Evolutionary conservation across 176 grass and related monocot genomes (phyloP), one percentile per base, ranked within the genome.

Genomic region (Oryza rufipogon): DNA sequence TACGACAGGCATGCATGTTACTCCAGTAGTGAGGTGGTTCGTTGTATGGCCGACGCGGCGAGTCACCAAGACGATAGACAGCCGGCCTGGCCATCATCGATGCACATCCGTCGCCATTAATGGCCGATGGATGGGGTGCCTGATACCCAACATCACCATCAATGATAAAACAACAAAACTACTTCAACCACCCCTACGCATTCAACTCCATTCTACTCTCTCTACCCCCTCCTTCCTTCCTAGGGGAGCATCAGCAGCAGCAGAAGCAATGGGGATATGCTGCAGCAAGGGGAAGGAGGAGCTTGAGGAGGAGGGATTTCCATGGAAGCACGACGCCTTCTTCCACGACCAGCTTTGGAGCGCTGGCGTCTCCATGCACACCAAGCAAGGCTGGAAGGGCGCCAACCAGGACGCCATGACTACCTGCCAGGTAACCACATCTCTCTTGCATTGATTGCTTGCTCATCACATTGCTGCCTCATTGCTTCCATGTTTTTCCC

Each of bases 321-420:
- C 83, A 16, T 89, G 81, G 87, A 81, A 80, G 83, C 71, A 85
- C 9, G 76, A 85, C 26, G 89, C 91, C 39, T 25, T 81, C 30
- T 86, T 89, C 78, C 74, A 89, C 11, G 49, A 79, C 16, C 91
- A 86, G 25, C 84, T 88, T 39, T 80, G 65, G 48, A 69, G 69
- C 30, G 87, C 93, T 17, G 90, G 66, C 42, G 91, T 85, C 16
- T 95, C 89, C 81, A 89, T 94, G 89, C 87, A 88, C 87, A 88
- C 93, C 71, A 92, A 98, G 79, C 96, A 95, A 76, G 96, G 96
- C 0, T 92, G 91, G 89, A 98, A 98, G 77, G 96, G 96, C 15
- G 83, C 91, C 83, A 98, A 98, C 89, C 96, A 98, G 87, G 96
- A 98, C 46, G 84, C 96, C 81, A 98, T 98, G 93, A 83, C 83